Evolutionary conservation across 805 yeast genomes (phyloP), one percentile per base, ranked within the genome.

Genomic region (Suhomyces canberraensis): DNA sequence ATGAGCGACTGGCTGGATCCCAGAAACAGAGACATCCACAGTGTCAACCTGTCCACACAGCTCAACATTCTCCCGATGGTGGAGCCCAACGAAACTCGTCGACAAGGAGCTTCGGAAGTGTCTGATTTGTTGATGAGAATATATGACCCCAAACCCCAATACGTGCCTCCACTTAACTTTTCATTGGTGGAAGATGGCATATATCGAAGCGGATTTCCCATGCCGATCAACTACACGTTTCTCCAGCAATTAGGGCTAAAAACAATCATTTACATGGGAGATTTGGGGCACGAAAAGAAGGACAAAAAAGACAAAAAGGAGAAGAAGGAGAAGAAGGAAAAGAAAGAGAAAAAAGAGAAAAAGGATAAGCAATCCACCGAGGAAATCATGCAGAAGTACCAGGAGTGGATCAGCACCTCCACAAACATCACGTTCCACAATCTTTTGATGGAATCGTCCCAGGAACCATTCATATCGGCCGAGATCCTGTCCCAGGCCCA

Each of bases 141-240:
- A 8, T 36, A 19, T 18, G 21, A 35, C 19, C 48, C 51, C 13
- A 46, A 44, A 21, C 51, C 51, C 6, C 53, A 46, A 34, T 57
- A 57, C 33, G 95, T 90, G 1, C 98, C 98, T 4, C 98, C 98
- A 1, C 70, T 93, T 47, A 90, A 88, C 59, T 91, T 91, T 52
- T 77, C 95, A 1, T 76, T 87, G 16, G 96, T 93, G 2, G 96
- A 86, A 41, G 89, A 87, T 39, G 81, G 85, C 5, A 77, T 91
- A 9, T 91, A 90, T 58, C 66, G 98, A 14, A 82, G 95, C 1
- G 98, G 98, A 1, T 95, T 90, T 53, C 98, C 98, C 1, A 85
- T 88, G 68, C 84, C 87, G 0, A 75, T 80, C 45, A 91, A 89
- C 62, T 87, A 79, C 51, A 77, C 82, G n/a, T 93, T 87, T 48